Evolutionary conservation across 1,139 yeast genomes (phyloP).

Genomic region (Debaryomyces fabryi): DNA sequence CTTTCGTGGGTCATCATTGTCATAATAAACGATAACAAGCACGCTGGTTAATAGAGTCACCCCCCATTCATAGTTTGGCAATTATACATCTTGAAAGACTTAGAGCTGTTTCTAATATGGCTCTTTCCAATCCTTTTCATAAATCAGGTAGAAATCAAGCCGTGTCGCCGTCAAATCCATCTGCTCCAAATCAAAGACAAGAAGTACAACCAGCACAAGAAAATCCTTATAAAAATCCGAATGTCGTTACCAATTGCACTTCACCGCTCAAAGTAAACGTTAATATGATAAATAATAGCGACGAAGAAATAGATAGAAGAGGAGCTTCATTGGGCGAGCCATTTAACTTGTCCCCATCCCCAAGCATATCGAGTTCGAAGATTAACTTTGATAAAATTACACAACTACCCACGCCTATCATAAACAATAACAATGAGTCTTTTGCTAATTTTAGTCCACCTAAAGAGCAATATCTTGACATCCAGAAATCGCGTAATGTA

Average conservation of each 20-base stretch:
- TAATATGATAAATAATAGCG: background rate
- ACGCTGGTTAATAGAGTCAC: background rate
- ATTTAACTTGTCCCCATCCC: background rate
- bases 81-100: background rate
- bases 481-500: slow-evolving; percentile 3
- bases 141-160: background rate
- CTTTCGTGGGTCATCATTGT: background rate
- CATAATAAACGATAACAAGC: background rate
- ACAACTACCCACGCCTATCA: slow-evolving; percentile 60
- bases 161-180: background rate
- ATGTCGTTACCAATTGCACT: background rate
- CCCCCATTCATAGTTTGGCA: too few relatives aligned
- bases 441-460: slow-evolving; percentile 17
- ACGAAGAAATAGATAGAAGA: background rate
- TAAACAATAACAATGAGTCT: slow-evolving; percentile 40
- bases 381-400: slow-evolving; percentile 57
- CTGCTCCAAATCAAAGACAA: background rate
- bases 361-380: slow-evolving; percentile 19
- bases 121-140: background rate
- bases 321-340: background rate
- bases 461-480: slow-evolving; percentile 8
- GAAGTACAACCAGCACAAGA: background rate
- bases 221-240: slow-evolving; percentile 3
- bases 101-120: background rate
- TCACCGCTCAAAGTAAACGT: slow-evolving; percentile 1